phyloP scores from a whole-genome alignment of 345 rosid genomes.

The Euphorbia pulcherrima region DNA sequence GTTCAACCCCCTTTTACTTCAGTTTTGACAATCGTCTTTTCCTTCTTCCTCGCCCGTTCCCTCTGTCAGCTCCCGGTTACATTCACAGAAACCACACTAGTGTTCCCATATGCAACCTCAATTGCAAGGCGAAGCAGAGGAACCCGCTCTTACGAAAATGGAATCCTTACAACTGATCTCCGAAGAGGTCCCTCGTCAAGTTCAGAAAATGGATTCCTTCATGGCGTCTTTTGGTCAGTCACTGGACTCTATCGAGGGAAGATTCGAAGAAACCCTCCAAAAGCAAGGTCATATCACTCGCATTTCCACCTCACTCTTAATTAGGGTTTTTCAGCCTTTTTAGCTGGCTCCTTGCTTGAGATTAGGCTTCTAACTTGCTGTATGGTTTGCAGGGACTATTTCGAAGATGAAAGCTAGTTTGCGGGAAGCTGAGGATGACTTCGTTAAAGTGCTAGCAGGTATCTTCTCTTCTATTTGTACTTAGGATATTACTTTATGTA shows the following conservation, averaged over 20 bases:
- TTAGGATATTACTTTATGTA: neutral
- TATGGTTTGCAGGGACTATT: constrained; percentile 42
- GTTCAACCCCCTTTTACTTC: too few species aligned
- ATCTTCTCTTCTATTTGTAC: neutral
- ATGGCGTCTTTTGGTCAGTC: constrained; percentile 42
- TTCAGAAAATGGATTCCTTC: constrained; percentile 48
- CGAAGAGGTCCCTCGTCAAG: constrained; percentile 37
- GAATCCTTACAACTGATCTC: constrained; percentile 48
- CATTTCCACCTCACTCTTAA: neutral
- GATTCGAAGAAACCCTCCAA: constrained; percentile 42
- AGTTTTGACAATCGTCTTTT: neutral
- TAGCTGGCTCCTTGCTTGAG: neutral
- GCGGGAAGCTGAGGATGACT: constrained; percentile 76
- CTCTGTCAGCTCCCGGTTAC: neutral
- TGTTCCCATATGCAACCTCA: neutral
- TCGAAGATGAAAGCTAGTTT: constrained; percentile 50
- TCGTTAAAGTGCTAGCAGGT: constrained; percentile 79
- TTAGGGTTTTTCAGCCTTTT: constrained; percentile 16
- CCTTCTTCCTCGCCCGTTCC: neutral
- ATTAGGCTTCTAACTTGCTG: constrained; percentile 24
- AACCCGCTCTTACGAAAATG: constrained; percentile 41
- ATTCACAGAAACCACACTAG: neutral
- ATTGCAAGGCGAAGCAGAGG: constrained; percentile 30
- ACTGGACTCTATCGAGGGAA: constrained; percentile 42
- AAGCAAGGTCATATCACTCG: constrained; percentile 41